These are phyloP conservation scores for Hymenoscyphus occultus DNA, from an alignment of 2,329 filamentous ascomycete species.

Conservation along the genomic window DNA sequence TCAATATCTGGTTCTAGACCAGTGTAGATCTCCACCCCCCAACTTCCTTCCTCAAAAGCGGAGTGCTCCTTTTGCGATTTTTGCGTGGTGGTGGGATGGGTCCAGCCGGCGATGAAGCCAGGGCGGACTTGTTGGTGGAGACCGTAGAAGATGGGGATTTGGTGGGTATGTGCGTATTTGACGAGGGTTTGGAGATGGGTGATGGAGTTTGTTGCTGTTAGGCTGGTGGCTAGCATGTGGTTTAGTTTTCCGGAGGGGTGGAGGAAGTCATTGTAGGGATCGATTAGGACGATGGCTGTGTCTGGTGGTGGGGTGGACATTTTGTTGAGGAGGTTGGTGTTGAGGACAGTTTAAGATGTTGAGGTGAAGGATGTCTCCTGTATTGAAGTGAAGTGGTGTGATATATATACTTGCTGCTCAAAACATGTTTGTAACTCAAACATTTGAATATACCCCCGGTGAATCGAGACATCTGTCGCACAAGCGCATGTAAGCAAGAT, in stretches of 20 bases:
- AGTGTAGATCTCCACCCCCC: slow-evolving; percentile 33
- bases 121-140: slow-evolving; percentile 35
- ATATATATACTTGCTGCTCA: background rate
- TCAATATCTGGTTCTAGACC: slow-evolving; percentile 29
- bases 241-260: slow-evolving; percentile 31
- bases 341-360: too few relatives aligned
- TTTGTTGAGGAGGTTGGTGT: background rate
- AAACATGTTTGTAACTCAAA: background rate
- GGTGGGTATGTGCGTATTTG: slow-evolving; percentile 23
- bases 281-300: slow-evolving; percentile 31
- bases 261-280: slow-evolving; percentile 34
- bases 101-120: slow-evolving; percentile 33
- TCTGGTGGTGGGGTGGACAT: slow-evolving; percentile 8
- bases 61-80: slow-evolving; percentile 20
- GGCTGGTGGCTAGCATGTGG: slow-evolving; percentile 28
- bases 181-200: slow-evolving; percentile 32
- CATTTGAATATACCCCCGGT: background rate
- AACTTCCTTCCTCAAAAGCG: slow-evolving; percentile 34
- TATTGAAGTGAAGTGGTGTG: background rate
- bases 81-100: slow-evolving; percentile 28
- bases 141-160: slow-evolving; percentile 38
- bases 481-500: background rate
- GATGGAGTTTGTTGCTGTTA: slow-evolving; percentile 33
- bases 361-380: background rate
- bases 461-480: background rate